Evolutionary conservation across 768 basidiomycete species (phyloP), one percentile per base, ranked within the genome.

Genomic region (Suillus paluster): DNA sequence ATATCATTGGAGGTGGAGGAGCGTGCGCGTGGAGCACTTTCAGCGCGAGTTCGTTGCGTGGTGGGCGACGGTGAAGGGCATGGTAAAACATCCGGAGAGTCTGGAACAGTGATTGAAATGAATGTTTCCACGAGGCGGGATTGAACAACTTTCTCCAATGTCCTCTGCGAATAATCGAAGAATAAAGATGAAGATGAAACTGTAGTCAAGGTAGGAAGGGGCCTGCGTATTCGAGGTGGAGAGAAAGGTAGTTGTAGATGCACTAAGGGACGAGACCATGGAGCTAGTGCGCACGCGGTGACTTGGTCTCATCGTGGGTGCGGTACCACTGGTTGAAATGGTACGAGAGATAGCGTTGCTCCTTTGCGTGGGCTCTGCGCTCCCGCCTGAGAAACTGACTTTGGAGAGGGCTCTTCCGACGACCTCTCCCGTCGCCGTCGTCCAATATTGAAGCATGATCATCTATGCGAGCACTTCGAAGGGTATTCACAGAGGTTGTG

Each of bases 101-200:
- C 67, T 2, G 75, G 78, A 23, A 87, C 75, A 36, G 79, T 78
- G 46, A 93, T 73, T 15, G 86, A 82, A 59, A 94, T 75, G 67
- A 92, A 91, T 0, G 92, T 91, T 73, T 93, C 90, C 25, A 94
- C 87, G 34, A 94, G 78, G 53, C 92, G 85, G 38, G 91, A 88
- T 58, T 79, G 77, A 12, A 94, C 81, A 15, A 92, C 83, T 66
- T 81, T 88, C 77, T 94, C 91, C 49, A 94, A 77, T 9, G 80
- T 83, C 33, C 75, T 75, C 69, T 94, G 92, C 5, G 91, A 90
- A 63, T 89, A 82, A 67, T 87, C 86, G 17, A 80, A 80, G 59
- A 84, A 75, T 52, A 84, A 71, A 14, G 73, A 65, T 41, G 70
- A 71, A 55, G 72, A 73, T 64, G 67, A 70, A 46, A 69, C 58